Evolutionary conservation across 805 yeast genomes (phyloP), one percentile per base, ranked within the genome.

Genomic region (Candida sithepensis): DNA sequence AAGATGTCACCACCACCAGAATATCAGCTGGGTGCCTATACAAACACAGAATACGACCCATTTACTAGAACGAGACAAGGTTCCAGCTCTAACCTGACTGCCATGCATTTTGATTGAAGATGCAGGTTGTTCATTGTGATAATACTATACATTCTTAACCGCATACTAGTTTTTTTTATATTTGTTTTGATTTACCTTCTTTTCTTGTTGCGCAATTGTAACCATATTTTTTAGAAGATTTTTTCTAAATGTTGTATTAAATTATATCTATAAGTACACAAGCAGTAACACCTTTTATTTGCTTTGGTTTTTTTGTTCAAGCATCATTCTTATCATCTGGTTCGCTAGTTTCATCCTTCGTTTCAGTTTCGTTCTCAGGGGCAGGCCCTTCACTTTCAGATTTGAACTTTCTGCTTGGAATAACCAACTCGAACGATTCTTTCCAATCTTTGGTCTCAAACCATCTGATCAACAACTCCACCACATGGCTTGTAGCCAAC

Each of bases 401-500:
- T 3, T 61, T 64, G 21, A 77, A 60, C 58, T 91, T 94, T 54
- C 98, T 74, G 34, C 79, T 80, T 3, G 99, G 99, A 45, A 92
- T 73, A 1, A 88, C 94, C n/a, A 76, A 73, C 62, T 90, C 92
- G 63, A 94, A 90, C 0, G 97, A 95, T 44, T 64, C 67, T 56
- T 81, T 85, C 98, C 99, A 92, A 65, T 88, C 88, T 47, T 74
- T 75, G 40, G 72, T 70, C 57, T 90, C 96, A 49, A 83, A 75
- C 86, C 92, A 90, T 61, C 82, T 80, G 46, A 92, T 74, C 68
- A 90, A 72, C 51, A 94, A 68, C 64, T 92, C 96, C 51, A 88
- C 85, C n/a, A 94, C 98, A 64, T 92, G 98, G 28, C 95, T 86
- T 0, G 97, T 91, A 0, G 98, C 95, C 50, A 94, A 71, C 2